A percentile compares a stretch with the other conserved stretches of the same genome.
phyloP scores from a whole-genome alignment of 179 eudicot genomes.

The Actinidia chinensis region DNA sequence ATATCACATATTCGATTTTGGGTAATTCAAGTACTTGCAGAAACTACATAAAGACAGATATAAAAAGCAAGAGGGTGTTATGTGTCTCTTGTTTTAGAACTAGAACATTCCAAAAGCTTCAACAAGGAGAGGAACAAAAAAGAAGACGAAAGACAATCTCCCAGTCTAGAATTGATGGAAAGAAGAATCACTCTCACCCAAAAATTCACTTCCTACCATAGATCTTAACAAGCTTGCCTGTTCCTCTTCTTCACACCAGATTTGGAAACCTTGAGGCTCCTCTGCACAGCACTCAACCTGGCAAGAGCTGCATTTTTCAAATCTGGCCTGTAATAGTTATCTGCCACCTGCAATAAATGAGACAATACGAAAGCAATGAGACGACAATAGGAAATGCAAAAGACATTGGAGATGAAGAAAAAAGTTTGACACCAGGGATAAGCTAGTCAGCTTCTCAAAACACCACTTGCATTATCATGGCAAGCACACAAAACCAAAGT shows the following conservation, averaged over 20 bases:
- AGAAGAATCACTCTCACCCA: neutral
- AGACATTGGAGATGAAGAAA: neutral
- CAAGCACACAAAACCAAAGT: neutral
- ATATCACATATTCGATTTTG: neutral
- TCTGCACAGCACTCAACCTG: constrained; percentile 71
- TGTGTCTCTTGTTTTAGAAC: neutral
- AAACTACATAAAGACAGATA: constrained; percentile 12
- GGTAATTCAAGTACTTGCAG: neutral
- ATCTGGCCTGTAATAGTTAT: constrained; percentile 83
- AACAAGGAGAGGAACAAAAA: neutral
- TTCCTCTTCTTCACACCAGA: constrained; percentile 92
- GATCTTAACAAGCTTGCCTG: constrained; percentile 66
- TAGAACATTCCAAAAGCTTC: constrained; percentile 11
- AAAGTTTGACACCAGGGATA: too few species aligned
- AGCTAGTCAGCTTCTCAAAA: too few species aligned
- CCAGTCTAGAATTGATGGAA: neutral
- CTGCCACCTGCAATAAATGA: constrained; percentile 55
- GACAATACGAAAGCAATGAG: neutral
- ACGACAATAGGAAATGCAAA: neutral
- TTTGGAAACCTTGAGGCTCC: constrained; percentile 86
- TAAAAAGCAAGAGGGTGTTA: neutral
- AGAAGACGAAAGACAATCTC: neutral
- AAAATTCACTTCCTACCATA: constrained; percentile 42
- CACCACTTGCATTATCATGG: too few species aligned
- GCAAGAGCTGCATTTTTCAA: constrained; percentile 92